These are phyloP conservation scores for Tephrocybe rancida DNA, from an alignment of 768 basidiomycete species.

Conservation along the genomic window DNA sequence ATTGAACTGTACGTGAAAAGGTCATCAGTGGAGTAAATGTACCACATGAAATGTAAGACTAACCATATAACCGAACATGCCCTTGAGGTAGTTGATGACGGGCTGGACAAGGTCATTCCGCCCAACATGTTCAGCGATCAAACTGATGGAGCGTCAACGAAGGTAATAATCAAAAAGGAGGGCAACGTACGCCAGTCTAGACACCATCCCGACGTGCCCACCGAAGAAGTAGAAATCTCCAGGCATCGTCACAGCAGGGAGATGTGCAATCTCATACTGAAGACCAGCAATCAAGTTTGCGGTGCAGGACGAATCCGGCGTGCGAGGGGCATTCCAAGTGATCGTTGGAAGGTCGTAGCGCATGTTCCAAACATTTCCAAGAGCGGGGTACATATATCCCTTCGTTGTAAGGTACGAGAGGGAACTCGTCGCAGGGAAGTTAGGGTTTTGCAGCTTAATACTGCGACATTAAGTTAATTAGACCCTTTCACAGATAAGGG, in stretches of 20 bases:
- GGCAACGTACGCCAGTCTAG: constrained; percentile 30
- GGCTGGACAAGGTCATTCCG: constrained; percentile 30
- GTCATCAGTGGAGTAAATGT: background rate
- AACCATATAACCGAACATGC: constrained; percentile 28
- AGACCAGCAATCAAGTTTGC: constrained; percentile 29
- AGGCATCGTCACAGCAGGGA: constrained; percentile 46
- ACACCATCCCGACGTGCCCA: constrained; percentile 25
- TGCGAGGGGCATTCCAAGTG: constrained; percentile 32
- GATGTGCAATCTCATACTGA: constrained; percentile 52
- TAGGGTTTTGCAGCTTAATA: constrained; percentile 25
- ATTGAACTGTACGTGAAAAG: constrained; percentile 14
- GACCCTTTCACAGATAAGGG: background rate
- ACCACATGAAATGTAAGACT: background rate
- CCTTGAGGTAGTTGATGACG: constrained; percentile 25
- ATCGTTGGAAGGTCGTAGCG: constrained; percentile 32
- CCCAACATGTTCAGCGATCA: constrained; percentile 35
- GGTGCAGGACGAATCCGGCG: constrained; percentile 31
- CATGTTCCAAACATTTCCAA: constrained; percentile 33
- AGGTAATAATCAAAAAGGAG: background rate
- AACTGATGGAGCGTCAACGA: constrained; percentile 13
- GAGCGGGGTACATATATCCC: constrained; percentile 34
- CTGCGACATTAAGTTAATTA: background rate
- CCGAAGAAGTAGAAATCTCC: constrained; percentile 37
- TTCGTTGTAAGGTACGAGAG: constrained; percentile 35
- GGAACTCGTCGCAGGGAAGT: constrained; percentile 23